Percentiles rank a stretch among this genome's conserved stretches.
Evolutionary conservation across 495 filamentous ascomycete genomes (phyloP).

Genomic region (Niebla homalea): DNA sequence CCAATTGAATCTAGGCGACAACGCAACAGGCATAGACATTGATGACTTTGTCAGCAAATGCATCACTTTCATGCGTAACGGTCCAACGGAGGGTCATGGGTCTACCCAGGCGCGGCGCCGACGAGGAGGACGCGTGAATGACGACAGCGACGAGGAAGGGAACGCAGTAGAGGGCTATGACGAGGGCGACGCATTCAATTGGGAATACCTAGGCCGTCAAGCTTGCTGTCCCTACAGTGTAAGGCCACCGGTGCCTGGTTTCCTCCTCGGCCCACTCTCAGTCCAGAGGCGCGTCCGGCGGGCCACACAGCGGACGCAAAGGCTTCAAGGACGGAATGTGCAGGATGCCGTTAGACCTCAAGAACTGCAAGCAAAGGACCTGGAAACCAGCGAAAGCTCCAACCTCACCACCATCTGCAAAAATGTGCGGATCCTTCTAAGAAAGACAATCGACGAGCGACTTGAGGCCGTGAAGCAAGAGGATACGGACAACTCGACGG

Average conservation of each 20-base stretch:
- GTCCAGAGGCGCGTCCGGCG: constrained; percentile 71
- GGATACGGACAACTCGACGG: constrained; percentile 20
- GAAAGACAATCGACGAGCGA: constrained; percentile 29
- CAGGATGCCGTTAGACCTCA: constrained; percentile 54
- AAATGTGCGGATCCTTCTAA: constrained; percentile 43
- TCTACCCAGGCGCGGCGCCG: not conserved
- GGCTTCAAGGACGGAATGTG: constrained; percentile 48
- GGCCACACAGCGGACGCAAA: constrained; percentile 48
- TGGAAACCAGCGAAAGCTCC: constrained; percentile 57
- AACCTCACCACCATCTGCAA: constrained; percentile 59
- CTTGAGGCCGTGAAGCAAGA: constrained; percentile 25
- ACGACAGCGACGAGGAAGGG: constrained; percentile 23
- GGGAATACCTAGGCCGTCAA: constrained; percentile 67
- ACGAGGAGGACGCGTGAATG: constrained; percentile 10
- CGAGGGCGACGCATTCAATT: constrained; percentile 68
- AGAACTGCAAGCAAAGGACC: constrained; percentile 55
- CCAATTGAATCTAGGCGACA: constrained; percentile 55
- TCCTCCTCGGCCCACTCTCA: constrained; percentile 79
- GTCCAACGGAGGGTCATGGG: constrained; percentile 21
- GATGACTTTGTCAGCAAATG: constrained; percentile 92
- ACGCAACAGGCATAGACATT: constrained; percentile 62
- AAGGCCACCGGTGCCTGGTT: constrained; percentile 66
- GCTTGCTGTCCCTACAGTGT: constrained; percentile 59
- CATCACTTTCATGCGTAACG: constrained; percentile 70
- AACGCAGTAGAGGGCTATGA: constrained; percentile 36